Percentiles rank a stretch among this genome's conserved stretches.
Conservation (phyloP, 2,329 filamentous ascomycete species). For the Cladosporium colombiae region DNA sequence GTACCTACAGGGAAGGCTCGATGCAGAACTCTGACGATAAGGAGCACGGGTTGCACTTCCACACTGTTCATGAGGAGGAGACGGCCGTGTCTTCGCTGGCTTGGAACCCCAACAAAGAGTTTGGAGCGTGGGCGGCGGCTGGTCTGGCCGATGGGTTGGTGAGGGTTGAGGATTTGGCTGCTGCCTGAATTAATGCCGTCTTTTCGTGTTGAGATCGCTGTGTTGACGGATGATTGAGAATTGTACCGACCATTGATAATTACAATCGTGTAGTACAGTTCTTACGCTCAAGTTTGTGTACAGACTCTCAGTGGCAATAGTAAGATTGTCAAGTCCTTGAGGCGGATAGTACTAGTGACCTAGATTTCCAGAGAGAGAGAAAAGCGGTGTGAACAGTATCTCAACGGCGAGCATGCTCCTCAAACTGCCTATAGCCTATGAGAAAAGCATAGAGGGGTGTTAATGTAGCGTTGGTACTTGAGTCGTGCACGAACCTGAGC, state of each 20-base stretch:
- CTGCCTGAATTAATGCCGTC: not conserved
- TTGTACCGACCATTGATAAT: not conserved
- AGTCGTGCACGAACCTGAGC: too few relatives aligned
- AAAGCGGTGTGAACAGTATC: too few relatives aligned
- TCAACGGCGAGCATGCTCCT: too few relatives aligned
- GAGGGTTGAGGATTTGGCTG: conserved; percentile 50
- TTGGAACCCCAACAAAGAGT: conserved; percentile 55
- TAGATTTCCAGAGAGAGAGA: too few relatives aligned
- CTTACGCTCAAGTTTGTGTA: too few relatives aligned
- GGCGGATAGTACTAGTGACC: too few relatives aligned
- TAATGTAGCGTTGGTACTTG: too few relatives aligned
- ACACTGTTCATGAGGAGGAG: conserved; percentile 49
- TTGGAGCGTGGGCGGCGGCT: conserved; percentile 53
- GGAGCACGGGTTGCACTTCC: conserved; percentile 29
- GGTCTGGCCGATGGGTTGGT: conserved; percentile 51
- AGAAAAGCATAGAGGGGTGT: too few relatives aligned
- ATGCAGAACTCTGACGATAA: conserved; percentile 25
- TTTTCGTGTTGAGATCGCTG: not conserved
- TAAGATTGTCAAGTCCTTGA: too few relatives aligned
- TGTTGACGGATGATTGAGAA: not conserved
- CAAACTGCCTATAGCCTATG: too few relatives aligned
- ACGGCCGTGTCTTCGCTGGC: conserved; percentile 47
- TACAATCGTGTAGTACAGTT: not conserved
- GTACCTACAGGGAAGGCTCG: conserved; percentile 26
- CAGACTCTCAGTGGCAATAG: too few relatives aligned